phyloP scores from a whole-genome alignment of 2,329 filamentous ascomycete species.

The Dothideomycetes sp. region DNA sequence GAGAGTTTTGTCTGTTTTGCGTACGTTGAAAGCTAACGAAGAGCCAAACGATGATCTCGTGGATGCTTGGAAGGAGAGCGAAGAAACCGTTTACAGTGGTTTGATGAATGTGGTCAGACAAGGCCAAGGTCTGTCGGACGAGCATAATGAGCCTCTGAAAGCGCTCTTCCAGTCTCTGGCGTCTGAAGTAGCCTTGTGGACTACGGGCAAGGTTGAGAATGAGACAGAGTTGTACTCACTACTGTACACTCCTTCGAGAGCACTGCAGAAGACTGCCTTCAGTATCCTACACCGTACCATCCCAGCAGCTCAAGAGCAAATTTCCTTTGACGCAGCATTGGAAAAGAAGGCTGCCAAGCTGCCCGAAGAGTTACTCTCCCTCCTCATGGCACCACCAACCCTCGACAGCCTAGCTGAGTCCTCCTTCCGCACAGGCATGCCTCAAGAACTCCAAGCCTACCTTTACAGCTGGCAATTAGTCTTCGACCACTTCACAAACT shows the following conservation, averaged over 20 bases:
- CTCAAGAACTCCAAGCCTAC: constrained; percentile 64
- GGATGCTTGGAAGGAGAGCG: constrained; percentile 59
- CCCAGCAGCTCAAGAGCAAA: constrained; percentile 66
- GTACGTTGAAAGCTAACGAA: constrained; percentile 43
- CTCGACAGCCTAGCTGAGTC: constrained; percentile 58
- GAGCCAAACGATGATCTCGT: constrained; percentile 79
- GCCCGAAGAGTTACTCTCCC: constrained; percentile 74
- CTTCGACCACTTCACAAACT: constrained; percentile 64
- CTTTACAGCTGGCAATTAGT: constrained; percentile 82
- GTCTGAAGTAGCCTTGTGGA: constrained; percentile 57
- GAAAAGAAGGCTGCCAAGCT: constrained; percentile 65
- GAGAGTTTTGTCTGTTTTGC: constrained; percentile 57
- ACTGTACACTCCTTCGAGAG: constrained; percentile 63
- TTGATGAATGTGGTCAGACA: constrained; percentile 55
- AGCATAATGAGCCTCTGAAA: constrained; percentile 56
- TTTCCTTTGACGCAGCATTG: constrained; percentile 66
- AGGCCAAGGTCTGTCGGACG: constrained; percentile 38
- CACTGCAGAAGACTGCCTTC: constrained; percentile 74
- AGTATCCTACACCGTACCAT: constrained; percentile 71
- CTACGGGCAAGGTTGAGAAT: constrained; percentile 53
- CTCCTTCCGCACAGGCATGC: constrained; percentile 56
- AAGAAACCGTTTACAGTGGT: constrained; percentile 46
- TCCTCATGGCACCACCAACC: constrained; percentile 70
- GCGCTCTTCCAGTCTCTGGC: constrained; percentile 69
- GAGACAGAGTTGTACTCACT: constrained; percentile 63